Base-by-base conservation (phyloP, 2,329 filamentous ascomycete species). In the Penicillium sp. region DNA sequence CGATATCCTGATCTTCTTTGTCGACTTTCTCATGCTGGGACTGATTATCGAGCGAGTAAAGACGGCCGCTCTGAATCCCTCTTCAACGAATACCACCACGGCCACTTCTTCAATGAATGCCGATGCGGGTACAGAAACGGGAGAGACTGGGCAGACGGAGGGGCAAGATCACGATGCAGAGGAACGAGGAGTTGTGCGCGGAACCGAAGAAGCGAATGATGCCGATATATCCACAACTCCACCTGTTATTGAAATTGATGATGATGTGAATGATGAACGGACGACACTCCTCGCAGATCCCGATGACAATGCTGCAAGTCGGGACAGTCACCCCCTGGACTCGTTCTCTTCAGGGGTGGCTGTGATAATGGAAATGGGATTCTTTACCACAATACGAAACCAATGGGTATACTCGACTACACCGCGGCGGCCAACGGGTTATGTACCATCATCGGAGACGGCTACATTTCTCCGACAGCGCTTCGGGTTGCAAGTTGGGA, bases 111-210 rank as follows among this genome's bases (percentile, higher is more conserved):
- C 49, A 31, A 23, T n/a, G 23, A 51, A 44, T 31, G 25, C 27
- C 33, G 58, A 65, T 6, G 57, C 66, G 31, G 61, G 58, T 25
- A 56, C 63, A 7, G 52, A 52, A 2, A 9, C 53, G 3, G 48
- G 56, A 18, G 47, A 51, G 27, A 48, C 52, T 26, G 52, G 60
- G 20, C 51, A 54, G 15, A 22, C 31, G 4, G 46, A 40, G n/a
- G 27, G n/a, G 25, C 84, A 86, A 64, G 82, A 85, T 62, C 75
- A 82, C 54, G 84, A 87, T 59, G 74, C 79, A 6, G 85, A 87
- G 71, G 85, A 87, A 68, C 77, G 82, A 27, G 84, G 84, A 2
- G 68, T 84, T 3, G 63, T 78, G 18, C 76, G 77, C 52, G 75
- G 55, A 65, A 63, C 55, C 73, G 71, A 67, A 45, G 48, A 60